These are phyloP conservation scores for Bryopsis sp. DNA, from an alignment of 139 green algal species.

Conservation along the genomic window DNA sequence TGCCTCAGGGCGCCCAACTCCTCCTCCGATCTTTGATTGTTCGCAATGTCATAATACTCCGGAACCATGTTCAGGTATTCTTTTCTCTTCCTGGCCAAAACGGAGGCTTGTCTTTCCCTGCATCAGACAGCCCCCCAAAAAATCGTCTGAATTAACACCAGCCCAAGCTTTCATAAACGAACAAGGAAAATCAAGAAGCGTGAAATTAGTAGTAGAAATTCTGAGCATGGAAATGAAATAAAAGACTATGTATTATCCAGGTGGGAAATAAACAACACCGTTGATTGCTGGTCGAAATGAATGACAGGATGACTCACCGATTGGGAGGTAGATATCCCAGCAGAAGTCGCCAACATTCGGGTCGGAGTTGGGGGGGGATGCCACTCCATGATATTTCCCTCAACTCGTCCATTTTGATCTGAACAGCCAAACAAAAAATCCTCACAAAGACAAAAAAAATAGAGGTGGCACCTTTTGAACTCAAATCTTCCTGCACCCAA, in stretches of 20 bases:
- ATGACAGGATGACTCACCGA: conserved; percentile 25
- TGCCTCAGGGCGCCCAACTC: conserved; percentile 72
- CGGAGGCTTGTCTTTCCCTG: conserved; percentile 48
- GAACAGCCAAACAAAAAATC: not conserved
- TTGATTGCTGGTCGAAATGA: not conserved
- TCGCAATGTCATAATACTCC: conserved; percentile 74
- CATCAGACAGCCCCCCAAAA: conserved; percentile 15
- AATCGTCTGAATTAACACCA: not conserved
- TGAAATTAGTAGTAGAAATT: not conserved
- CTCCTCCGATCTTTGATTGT: conserved; percentile 61
- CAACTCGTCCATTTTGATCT: conserved; percentile 76
- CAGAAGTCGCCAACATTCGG: conserved; percentile 82
- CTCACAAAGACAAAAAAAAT: not conserved
- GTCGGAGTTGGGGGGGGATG: conserved; percentile 65
- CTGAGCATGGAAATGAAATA: not conserved
- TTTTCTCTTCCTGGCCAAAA: conserved; percentile 63
- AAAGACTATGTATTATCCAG: too few species aligned
- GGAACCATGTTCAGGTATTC: conserved; percentile 81
- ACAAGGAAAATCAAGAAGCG: not conserved
- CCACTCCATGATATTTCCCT: conserved; percentile 84
- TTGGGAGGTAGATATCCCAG: conserved; percentile 88
- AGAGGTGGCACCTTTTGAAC: not conserved
- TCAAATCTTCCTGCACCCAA: not conserved
- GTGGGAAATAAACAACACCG: not conserved
- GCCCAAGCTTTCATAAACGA: not conserved